Base-by-base conservation (phyloP, 2,329 filamentous ascomycete genomes). In the Alternaria sp. region DNA sequence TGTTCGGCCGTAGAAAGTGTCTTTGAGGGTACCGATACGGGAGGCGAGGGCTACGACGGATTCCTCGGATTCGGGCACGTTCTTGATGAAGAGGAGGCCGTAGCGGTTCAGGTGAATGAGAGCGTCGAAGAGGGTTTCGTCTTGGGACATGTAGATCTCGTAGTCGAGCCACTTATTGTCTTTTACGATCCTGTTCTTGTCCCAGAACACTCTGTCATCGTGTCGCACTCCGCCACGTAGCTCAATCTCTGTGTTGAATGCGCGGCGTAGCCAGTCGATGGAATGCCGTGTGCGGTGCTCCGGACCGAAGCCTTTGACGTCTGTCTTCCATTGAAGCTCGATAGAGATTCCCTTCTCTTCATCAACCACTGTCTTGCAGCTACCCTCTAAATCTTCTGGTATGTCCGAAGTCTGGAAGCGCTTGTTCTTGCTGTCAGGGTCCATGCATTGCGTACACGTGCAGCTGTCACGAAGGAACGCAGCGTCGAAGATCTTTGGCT, bases 1-100 rank as follows among this genome's bases (percentile, higher is more conserved):
- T 0, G 93, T 97, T 70, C 86, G 84, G 45, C 96, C 96, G 79
- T 98, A 98, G 76, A 98, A 96, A 8, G 94, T 96, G 71, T 93
- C 89, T 74, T 93, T 91, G 25, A 97, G 82, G 33, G 87, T 87
- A 1, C 94, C 94, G 63, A 98, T 92, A 55, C 89, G 87, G 5
- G 85, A 84, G 3, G 89, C 91, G 61, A 98, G 88, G 21, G 84
- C 81, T 43, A 87, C 85, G 5, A 97, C 90, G 5, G 89, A 86
- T 2, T 85, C 80, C 64, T 91, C 87, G 15, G 87, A 86, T 10
- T 89, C 83, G 0, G 95, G 94, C 6, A 97, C 90, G 64, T 88
- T 87, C 53, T 87, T 88, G 26, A 98, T 79, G 78, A 97, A 93
- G 15, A 97, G 82, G 0, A 98, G 82, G 0, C 96, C 96, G 55